These are phyloP conservation scores for Tetrahymena elliotti DNA, from an alignment of 73 alveolate genomes.

Conservation along the genomic window DNA sequence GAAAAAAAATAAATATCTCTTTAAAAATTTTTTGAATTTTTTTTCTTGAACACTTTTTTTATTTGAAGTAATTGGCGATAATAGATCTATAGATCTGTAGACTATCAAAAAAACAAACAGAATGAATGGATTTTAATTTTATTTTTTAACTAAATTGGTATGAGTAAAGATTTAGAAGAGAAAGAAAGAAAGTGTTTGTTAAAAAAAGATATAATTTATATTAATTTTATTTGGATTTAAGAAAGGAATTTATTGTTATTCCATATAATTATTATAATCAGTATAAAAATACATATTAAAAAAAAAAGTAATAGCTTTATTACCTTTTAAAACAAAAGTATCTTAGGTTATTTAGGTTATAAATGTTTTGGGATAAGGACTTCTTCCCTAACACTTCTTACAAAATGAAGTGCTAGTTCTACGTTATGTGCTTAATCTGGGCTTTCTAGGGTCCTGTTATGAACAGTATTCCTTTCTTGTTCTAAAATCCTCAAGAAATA, in stretches of 20 bases:
- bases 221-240: not conserved
- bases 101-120: not conserved
- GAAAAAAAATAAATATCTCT: not conserved
- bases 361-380: not conserved
- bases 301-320: not conserved
- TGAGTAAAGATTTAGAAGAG: not conserved
- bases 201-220: not conserved
- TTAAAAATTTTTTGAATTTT: not conserved
- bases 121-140: not conserved
- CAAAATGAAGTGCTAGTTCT: not conserved
- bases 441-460: constrained; percentile 1
- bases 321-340: not conserved
- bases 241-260: not conserved
- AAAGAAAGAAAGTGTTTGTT: not conserved
- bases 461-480: not conserved
- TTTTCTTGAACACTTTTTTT: not conserved
- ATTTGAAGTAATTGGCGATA: not conserved
- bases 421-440: not conserved
- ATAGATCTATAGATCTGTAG: not conserved
- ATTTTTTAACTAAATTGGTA: not conserved
- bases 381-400: not conserved
- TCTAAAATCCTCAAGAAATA: not conserved
- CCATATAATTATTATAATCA: not conserved
- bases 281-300: not conserved
- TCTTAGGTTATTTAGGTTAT: not conserved